Base-by-base conservation (phyloP, 1,139 yeast species). In the Kodamaea ohmeri region DNA sequence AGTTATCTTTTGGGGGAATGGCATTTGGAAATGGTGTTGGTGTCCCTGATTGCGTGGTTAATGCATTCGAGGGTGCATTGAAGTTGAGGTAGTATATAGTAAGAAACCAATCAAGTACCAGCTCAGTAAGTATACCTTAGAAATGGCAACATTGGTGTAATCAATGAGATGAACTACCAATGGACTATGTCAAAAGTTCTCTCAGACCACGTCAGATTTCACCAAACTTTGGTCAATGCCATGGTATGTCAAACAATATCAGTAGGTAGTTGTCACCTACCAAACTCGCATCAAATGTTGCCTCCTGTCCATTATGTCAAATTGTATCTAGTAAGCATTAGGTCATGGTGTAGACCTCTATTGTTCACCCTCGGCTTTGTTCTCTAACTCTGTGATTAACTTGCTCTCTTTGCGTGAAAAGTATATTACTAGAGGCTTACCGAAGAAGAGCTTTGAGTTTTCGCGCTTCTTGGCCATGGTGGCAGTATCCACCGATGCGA, bases 11-110 rank as follows among this genome's bases (percentile, higher is more conserved):
- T 7, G 89, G 94, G 16, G 97, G 97, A 0, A 86, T 84, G 78
- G 78, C 88, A 2, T 83, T 83, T 57, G 87, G 89, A 9, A 75
- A 74, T 31, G 95, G 96, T 0, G 79, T 87, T 2, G 97, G 97
- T 1, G 90, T 90, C 0, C 96, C 96, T 1, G 96, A 89, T 59
- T 84, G 92, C 49, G 83, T 87, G 1, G 60, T 75, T 27, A 79
- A 80, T 51, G 76, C 85, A 6, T 69, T 84, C 39, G 71, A 70
- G 35, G 77, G 70, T 39, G 94, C 92, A 4, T 38, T 25, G 26
- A 21, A 20, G 8, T 30, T 34, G 25, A 26, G 22, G 22, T 24
- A 24, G 6, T 4, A 25, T 22, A 20, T 13, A 16, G 11, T 13
- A 3, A 19, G 4, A 20, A 20, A 7, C 9, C 22, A 20, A 20